A percentile compares a stretch with the other conserved stretches of the same genome.
phyloP scores from a whole-genome alignment of 805 yeast genomes.

The Cyberlindnera mycetangii region DNA sequence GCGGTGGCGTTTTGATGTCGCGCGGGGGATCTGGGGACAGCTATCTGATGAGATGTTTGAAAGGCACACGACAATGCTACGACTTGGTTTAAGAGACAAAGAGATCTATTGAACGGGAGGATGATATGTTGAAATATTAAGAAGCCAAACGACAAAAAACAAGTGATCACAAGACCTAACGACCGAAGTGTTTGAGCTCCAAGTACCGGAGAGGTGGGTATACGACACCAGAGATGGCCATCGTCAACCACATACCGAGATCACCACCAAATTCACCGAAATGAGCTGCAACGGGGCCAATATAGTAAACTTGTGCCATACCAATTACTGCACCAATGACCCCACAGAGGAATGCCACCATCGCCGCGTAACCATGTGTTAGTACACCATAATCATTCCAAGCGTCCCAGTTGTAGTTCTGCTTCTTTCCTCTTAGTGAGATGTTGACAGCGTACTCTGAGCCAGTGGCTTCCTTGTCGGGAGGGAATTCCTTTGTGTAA shows the following conservation, averaged over 20 bases:
- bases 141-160: not conserved
- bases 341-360: constrained; percentile 62
- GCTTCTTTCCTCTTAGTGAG: constrained; percentile 28
- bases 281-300: constrained; percentile 66
- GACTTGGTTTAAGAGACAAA: not conserved
- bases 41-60: not conserved
- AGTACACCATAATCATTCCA: constrained; percentile 65
- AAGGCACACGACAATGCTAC: no score
- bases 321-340: constrained; percentile 82
- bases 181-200: constrained; percentile 58
- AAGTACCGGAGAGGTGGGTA: constrained; percentile 65
- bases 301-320: constrained; percentile 83
- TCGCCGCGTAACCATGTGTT: constrained; percentile 72
- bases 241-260: constrained; percentile 74
- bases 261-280: constrained; percentile 76
- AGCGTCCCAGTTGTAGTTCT: constrained; percentile 65
- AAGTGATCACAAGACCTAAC: constrained; percentile 21
- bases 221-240: constrained; percentile 63
- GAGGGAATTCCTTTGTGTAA: constrained; percentile 43
- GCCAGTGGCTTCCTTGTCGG: constrained; percentile 1
- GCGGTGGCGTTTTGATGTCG: constrained; percentile 1
- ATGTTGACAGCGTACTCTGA: constrained; percentile 5
- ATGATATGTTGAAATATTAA: not conserved
- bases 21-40: not conserved
- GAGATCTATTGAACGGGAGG: not conserved